Evolutionary conservation across 441 rosid genomes (phyloP), one percentile per base, ranked within the genome.

Genomic region (Populus hybrid): DNA sequence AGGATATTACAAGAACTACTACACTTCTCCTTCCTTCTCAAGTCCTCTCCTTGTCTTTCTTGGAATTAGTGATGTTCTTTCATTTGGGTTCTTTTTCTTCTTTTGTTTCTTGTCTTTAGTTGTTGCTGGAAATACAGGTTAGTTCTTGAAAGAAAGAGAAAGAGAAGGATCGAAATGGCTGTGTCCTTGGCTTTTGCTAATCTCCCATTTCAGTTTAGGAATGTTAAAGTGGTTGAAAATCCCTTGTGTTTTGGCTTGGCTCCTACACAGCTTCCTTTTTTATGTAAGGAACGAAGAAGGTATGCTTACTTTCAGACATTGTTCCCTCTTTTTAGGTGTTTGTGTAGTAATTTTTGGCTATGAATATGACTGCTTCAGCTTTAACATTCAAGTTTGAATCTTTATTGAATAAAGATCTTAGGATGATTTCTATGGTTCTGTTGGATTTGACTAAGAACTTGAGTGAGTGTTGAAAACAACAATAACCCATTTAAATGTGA

Each of bases 101-200:
- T 69, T 46, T 46, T 21, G 68, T 76, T 73, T 79, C 38, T 67
- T 66, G 16, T 68, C 53, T 67, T 7, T 42, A 6, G 26, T 46
- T 46, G 11, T 8, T 30, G 61, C 23, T 42, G 5, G 3, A 36
- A 16, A 21, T 63, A 34, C 59, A 10, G 50, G 63, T 24, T 53
- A 65, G 10, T 6, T 61, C 57, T 46, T 11, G 26, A 19, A 18
- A 75, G 32, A 65, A 18, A 42, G 50, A 59, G 11, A 76, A 23
- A 19, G 64, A 63, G 65, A 40, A 40, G 14, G 50, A 18, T 26
- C 71, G 30, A 38, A 79, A 88, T 86, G 91, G 78, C 82, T 73
- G 79, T 74, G 67, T 63, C 95, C 75, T 81, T 92, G 90, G 89
- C 93, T 26, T 86, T 90, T 74, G 86, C 86, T 76, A 87, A 82